Conservation (phyloP, 139 green algal species). For the Chlorella sp. region DNA sequence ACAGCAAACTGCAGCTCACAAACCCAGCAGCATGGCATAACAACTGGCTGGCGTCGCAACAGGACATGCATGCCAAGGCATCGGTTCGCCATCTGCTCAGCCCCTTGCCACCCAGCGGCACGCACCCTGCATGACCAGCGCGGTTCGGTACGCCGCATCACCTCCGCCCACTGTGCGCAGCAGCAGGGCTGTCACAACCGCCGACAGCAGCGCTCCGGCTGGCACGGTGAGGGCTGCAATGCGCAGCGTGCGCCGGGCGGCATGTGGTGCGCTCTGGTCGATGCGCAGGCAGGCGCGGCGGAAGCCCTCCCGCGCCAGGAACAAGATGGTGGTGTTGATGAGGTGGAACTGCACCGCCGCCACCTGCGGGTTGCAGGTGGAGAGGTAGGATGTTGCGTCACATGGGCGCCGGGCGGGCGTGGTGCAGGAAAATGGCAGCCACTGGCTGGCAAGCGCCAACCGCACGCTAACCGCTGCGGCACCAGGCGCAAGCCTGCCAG, state of each 20-base stretch:
- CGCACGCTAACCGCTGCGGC: too few species aligned
- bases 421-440: too few species aligned
- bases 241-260: slow-evolving; percentile 13
- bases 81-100: neutral
- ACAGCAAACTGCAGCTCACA: neutral
- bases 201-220: slow-evolving; percentile 51
- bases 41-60: too few species aligned
- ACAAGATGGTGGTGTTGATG: slow-evolving; percentile 88
- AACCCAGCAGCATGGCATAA: neutral
- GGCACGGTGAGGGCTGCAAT: slow-evolving; percentile 54
- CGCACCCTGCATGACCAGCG: slow-evolving; percentile 60
- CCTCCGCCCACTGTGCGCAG: slow-evolving; percentile 6
- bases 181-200: slow-evolving; percentile 42
- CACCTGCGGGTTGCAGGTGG: slow-evolving; percentile 50
- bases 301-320: slow-evolving; percentile 88
- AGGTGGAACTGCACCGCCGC: slow-evolving; percentile 90
- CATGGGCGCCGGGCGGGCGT: neutral
- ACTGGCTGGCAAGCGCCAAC: neutral
- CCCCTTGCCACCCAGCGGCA: neutral
- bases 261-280: neutral
- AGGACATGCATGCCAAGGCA: neutral
- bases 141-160: slow-evolving; percentile 47
- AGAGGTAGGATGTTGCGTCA: too few species aligned
- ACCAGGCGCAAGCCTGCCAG: too few species aligned
- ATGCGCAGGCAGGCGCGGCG: slow-evolving; percentile 81